Evolutionary conservation across 352 stramenopile genomes (phyloP), one percentile per base, ranked within the genome.

Genomic region (Phytopythium chamaehyphon): DNA sequence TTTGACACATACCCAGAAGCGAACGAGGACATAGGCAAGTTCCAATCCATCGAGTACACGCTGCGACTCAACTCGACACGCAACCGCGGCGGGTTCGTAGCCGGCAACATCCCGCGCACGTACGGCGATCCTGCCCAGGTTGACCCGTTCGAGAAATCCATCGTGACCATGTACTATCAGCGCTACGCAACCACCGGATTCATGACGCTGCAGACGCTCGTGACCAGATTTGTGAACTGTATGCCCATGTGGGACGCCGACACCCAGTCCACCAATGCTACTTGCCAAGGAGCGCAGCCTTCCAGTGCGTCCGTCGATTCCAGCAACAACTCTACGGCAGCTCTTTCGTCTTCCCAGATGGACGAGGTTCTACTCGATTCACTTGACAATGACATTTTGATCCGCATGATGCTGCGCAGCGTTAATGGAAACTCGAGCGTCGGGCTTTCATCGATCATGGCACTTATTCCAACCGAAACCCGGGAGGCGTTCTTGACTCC

Each of bases 161-260:
- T 14, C 44, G 60, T 6, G 56, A 77, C 6, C 63, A 58, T 6
- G 53, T 69, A 71, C 54, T 83, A 76, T 52, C 64, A 62, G 33
- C 48, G 61, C 10, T 87, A 87, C 52, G 59, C 73, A 0, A 53
- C 74, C 4, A 72, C 47, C 14, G 76, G 72, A 2, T 84, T 85
- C 61, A 78, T 83, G 64, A 77, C 76, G 22, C 59, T 86, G 24
- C 70, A 86, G 54, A 86, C 75, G 22, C 69, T 84, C 15, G 71
- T 87, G 15, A 81, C 73, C 18, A 64, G 73, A 10, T 87, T 87
- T 54, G 65, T 79, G 19, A 71, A 61, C 19, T 87, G 76, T 39
- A 73, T 83, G 62, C 73, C 76, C 0, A 55, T 73, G 37, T 86
- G 73, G 73, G 57, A 79, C 48, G 26, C 65, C 0, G 31, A 44